Evolutionary conservation across 495 filamentous ascomycete genomes (phyloP), one percentile per base, ranked within the genome.

Genomic region (Cairneyella variabilis): DNA sequence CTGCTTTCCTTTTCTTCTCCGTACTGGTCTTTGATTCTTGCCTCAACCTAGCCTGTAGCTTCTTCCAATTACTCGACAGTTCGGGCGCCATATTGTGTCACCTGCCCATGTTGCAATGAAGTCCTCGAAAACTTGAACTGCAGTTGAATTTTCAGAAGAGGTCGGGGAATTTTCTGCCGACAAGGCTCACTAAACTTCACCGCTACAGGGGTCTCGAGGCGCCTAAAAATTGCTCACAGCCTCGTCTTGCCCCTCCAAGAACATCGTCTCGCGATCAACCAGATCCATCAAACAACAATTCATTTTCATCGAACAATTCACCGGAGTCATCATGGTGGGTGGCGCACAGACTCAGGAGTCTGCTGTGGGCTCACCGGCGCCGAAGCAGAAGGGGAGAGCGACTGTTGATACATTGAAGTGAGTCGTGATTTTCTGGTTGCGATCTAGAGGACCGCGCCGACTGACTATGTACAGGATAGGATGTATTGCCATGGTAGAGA

Each of bases 1-100:
- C 18, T 48, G 57, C 34, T 62, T 61, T 66, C 59, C 69, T 50
- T 58, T 66, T 56, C 56, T 70, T 32, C 47, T 40, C 39, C 11
- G 63, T 44, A 8, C 62, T 62, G 2, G 65, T 57, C 34, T 74
- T 71, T 5, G 64, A 67, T 14, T 82, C 73, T 46, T 78, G 71
- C 58, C 83, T 79, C 48, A 88, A 69, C 30, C 75, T 77, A 54
- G 71, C 78, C 74, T 88, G 84, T 52, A 89, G 75, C 67, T 83
- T 88, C 63, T 87, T 85, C 85, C 85, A 90, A 70, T 90, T 90
- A 53, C 76, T 75, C 1, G 77, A 80, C 27, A 80, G 66, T 45
- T 72, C 59, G 10, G 59, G 59, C 14, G 58, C 57, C 62, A 64
- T 64, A 48, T 52, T 51, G 48, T 57, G 54, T 30, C 39, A 43